Conservation (phyloP, 176 grass and related monocot species). For the Areca catechu region DNA sequence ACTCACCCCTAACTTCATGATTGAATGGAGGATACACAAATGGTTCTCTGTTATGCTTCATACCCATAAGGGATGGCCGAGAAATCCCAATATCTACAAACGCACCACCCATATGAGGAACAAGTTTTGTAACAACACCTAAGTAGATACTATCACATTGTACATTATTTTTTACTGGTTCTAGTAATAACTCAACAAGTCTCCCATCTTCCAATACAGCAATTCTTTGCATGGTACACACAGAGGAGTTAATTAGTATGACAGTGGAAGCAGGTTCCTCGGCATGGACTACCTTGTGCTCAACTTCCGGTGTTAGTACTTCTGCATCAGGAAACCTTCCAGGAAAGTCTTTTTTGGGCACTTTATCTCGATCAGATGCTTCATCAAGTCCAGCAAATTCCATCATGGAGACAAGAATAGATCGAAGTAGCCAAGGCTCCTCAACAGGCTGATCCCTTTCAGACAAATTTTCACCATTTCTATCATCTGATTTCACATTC, state of each 20-base stretch:
- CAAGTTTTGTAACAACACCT: slow-evolving; percentile 72
- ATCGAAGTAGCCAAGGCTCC: slow-evolving; percentile 79
- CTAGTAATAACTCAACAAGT: slow-evolving; percentile 76
- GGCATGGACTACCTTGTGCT: slow-evolving; percentile 9
- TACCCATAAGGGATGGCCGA: slow-evolving; percentile 67
- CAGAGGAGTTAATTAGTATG: slow-evolving; percentile 87
- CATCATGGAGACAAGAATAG: slow-evolving; percentile 10
- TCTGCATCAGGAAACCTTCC: neutral
- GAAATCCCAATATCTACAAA: slow-evolving; percentile 93
- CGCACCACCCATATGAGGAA: slow-evolving; percentile 82
- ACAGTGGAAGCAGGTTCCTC: slow-evolving; percentile 50
- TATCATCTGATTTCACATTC: slow-evolving; percentile 16
- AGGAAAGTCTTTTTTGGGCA: slow-evolving; percentile 27
- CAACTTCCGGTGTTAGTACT: slow-evolving; percentile 22
- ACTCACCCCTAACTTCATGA: slow-evolving; percentile 19
- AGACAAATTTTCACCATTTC: slow-evolving; percentile 14
- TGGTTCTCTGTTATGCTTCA: slow-evolving; percentile 70
- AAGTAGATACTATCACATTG: slow-evolving; percentile 94
- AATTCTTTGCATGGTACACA: slow-evolving; percentile 84
- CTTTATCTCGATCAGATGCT: slow-evolving; percentile 16
- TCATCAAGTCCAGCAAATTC: slow-evolving; percentile 9
- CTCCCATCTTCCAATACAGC: slow-evolving; percentile 87
- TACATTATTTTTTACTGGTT: slow-evolving; percentile 88
- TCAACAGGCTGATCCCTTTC: slow-evolving; percentile 57
- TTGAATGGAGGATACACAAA: slow-evolving; percentile 69